A percentile compares a stretch with the other conserved stretches of the same genome.
phyloP scores from a whole-genome alignment of 257 asterid species.

The Phtheirospermum japonicum region DNA sequence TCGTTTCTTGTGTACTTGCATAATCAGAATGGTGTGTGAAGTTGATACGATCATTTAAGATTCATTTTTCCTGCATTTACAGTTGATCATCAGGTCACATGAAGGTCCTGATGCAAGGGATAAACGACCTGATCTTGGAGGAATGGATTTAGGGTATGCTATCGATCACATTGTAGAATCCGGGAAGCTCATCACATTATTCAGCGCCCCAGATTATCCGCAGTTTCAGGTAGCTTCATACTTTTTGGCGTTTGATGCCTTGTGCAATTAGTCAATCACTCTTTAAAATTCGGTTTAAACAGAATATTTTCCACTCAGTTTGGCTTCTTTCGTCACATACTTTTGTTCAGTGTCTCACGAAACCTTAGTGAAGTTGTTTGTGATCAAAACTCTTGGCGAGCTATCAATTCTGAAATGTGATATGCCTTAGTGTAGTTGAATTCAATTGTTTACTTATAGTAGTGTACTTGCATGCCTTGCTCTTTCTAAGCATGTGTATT shows the following conservation, averaged over 20 bases:
- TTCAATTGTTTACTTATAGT: not conserved
- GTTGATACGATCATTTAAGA: slow-evolving; percentile 27
- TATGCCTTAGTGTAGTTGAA: not conserved
- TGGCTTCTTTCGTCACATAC: not conserved
- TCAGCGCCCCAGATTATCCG: slow-evolving; percentile 99
- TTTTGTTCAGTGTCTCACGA: slow-evolving; percentile 3
- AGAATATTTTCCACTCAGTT: too few species aligned
- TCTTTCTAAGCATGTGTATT: not conserved
- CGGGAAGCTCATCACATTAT: slow-evolving; percentile 82
- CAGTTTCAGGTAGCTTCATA: slow-evolving; percentile 78
- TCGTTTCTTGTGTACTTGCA: too few species aligned
- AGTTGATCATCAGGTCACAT: slow-evolving; percentile 95
- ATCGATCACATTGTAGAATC: slow-evolving; percentile 83
- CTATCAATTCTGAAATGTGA: not conserved
- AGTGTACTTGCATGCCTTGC: slow-evolving; percentile 12
- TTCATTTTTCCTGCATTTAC: slow-evolving; percentile 33
- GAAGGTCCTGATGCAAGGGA: slow-evolving; percentile 99
- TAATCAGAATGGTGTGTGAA: too few species aligned
- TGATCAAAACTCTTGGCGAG: not conserved
- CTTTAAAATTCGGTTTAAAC: not conserved
- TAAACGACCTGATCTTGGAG: slow-evolving; percentile 70
- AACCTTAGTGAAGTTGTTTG: not conserved
- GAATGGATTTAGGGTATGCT: slow-evolving; percentile 87
- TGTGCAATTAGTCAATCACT: slow-evolving; percentile 5
- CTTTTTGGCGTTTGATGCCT: slow-evolving; percentile 16